phyloP scores from a whole-genome alignment of 352 stramenopile species.

The Phytophthora hibernalis region DNA sequence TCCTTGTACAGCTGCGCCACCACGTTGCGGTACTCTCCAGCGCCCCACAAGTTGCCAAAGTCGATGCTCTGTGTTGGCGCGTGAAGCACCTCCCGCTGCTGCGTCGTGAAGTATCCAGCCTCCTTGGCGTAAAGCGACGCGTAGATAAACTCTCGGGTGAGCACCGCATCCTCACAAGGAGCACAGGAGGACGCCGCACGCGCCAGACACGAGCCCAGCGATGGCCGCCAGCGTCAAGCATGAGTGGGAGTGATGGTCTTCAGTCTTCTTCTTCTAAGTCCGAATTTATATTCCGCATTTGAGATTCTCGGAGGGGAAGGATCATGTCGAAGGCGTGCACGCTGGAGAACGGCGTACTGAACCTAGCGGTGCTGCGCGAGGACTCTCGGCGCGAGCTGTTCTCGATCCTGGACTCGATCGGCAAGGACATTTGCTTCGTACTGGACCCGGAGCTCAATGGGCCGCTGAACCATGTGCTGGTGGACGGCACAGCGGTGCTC shows the following conservation, averaged over 20 bases:
- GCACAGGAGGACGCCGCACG: neutral
- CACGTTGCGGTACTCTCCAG: conserved; percentile 70
- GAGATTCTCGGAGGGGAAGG: neutral
- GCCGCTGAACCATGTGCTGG: conserved; percentile 86
- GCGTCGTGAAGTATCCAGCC: conserved; percentile 85
- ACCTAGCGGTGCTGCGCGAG: conserved; percentile 86
- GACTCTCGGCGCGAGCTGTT: conserved; percentile 87
- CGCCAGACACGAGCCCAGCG: neutral
- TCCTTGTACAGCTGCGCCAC: conserved; percentile 75
- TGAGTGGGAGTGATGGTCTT: too few species aligned
- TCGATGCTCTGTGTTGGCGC: conserved; percentile 64
- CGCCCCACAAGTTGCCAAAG: conserved; percentile 82
- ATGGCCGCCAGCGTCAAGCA: too few species aligned
- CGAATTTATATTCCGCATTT: neutral
- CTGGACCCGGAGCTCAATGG: conserved; percentile 85
- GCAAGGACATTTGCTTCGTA: conserved; percentile 91
- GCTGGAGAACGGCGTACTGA: conserved; percentile 86
- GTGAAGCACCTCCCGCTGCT: conserved; percentile 77
- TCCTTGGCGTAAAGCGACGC: conserved; percentile 81
- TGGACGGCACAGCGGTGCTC: conserved; percentile 85
- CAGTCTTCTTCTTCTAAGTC: too few species aligned
- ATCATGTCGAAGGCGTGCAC: conserved; percentile 82
- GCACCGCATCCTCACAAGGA: conserved; percentile 25
- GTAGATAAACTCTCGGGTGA: conserved; percentile 89
- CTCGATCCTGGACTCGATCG: conserved; percentile 83